These are phyloP conservation scores for Xylaria venustula DNA, from an alignment of 495 filamentous ascomycete species.

Conservation along the genomic window DNA sequence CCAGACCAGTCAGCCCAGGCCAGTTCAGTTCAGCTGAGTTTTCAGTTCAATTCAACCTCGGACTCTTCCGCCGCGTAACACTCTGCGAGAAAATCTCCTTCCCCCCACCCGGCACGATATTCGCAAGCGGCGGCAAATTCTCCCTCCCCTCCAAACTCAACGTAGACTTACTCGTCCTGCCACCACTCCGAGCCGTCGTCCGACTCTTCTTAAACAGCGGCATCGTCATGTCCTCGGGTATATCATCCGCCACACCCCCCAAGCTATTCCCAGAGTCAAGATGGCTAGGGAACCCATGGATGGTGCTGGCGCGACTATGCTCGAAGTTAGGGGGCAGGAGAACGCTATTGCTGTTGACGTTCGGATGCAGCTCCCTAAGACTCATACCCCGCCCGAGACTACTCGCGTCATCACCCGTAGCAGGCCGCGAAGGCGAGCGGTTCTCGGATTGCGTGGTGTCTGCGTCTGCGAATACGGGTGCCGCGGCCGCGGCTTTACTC, in stretches of 20 bases:
- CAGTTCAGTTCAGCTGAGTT: neutral
- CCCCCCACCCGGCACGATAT: constrained; percentile 27
- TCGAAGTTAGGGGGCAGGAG: constrained; percentile 28
- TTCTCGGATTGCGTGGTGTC: constrained; percentile 22
- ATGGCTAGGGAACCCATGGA: constrained; percentile 27
- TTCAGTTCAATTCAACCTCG: constrained; percentile 35
- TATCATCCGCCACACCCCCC: constrained; percentile 9
- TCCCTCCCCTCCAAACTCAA: constrained; percentile 56
- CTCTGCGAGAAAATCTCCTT: constrained; percentile 39
- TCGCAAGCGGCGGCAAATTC: constrained; percentile 52
- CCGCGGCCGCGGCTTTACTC: no score
- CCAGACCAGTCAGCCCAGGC: no score
- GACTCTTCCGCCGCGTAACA: constrained; percentile 51
- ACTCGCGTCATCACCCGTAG: constrained; percentile 17
- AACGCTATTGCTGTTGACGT: constrained; percentile 32
- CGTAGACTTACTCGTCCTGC: constrained; percentile 40
- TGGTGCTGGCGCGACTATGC: constrained; percentile 26
- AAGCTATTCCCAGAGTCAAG: constrained; percentile 14
- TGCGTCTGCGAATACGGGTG: constrained; percentile 37
- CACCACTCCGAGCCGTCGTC: constrained; percentile 47
- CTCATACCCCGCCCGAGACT: constrained; percentile 25
- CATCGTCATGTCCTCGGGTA: constrained; percentile 41
- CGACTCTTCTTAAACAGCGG: constrained; percentile 54
- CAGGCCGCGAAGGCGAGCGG: constrained; percentile 25
- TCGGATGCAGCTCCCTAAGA: constrained; percentile 47